Conservation (phyloP, 371 early-diverging fungal species). For the Coemansia sp. region DNA sequence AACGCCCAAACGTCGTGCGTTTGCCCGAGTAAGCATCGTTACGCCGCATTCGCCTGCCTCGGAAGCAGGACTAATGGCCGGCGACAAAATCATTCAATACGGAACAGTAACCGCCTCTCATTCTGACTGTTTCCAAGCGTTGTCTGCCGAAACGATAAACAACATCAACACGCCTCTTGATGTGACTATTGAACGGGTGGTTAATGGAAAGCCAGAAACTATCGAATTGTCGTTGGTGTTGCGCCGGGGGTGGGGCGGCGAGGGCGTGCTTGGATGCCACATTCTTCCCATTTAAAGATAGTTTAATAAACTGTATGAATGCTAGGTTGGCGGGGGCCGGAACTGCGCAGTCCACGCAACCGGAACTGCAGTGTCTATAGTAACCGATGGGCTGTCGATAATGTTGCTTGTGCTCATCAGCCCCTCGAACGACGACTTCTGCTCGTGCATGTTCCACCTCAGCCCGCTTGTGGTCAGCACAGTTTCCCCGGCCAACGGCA, state of each 20-base stretch:
- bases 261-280: slow-evolving; percentile 44
- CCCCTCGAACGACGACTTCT: slow-evolving; percentile 64
- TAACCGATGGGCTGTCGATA: slow-evolving; percentile 59
- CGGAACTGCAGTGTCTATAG: slow-evolving; percentile 64
- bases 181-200: slow-evolving; percentile 35
- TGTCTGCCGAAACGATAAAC: slow-evolving; percentile 25
- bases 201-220: slow-evolving; percentile 27
- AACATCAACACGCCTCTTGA: slow-evolving; percentile 18
- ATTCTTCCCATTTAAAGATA: slow-evolving; percentile 20
- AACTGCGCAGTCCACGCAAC: slow-evolving; percentile 81
- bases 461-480: slow-evolving; percentile 73
- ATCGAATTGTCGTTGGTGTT: slow-evolving; percentile 22
- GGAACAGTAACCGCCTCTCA: slow-evolving; percentile 23
- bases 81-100: slow-evolving; percentile 39
- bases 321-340: neutral
- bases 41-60: slow-evolving; percentile 80
- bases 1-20: slow-evolving; percentile 53
- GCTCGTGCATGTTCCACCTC: slow-evolving; percentile 77
- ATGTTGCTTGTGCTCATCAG: slow-evolving; percentile 79
- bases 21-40: slow-evolving; percentile 80
- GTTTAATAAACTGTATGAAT: neutral
- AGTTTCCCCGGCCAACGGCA: slow-evolving; percentile 73
- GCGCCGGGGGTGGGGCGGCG: slow-evolving; percentile 49
- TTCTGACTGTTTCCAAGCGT: slow-evolving; percentile 17
- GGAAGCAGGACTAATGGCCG: slow-evolving; percentile 55